Evolutionary conservation across 805 yeast species (phyloP).

Genomic region (Cyberlindnera mycetangii): DNA sequence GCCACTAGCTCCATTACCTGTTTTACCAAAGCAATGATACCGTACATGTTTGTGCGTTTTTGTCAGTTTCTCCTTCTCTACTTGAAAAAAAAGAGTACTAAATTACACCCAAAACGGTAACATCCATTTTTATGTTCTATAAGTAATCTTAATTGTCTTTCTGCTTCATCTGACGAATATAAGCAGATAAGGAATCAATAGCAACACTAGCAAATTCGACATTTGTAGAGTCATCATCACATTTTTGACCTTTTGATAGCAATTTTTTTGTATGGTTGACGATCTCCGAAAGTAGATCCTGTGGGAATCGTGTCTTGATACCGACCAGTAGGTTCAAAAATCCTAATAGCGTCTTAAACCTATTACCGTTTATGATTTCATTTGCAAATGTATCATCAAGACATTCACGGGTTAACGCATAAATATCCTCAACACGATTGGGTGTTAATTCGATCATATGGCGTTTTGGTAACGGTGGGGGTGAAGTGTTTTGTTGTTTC

Average conservation of each 20-base stretch:
- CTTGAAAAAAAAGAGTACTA: too few species aligned
- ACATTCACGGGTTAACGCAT: constrained; percentile 38
- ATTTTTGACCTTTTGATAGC: constrained; percentile 10
- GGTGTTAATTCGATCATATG: constrained; percentile 42
- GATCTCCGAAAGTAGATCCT: constrained; percentile 29
- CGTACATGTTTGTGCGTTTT: not conserved
- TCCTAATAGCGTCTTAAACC: constrained; percentile 46
- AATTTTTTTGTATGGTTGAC: constrained; percentile 28
- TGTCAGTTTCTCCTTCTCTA: too few species aligned
- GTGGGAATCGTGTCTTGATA: constrained; percentile 33
- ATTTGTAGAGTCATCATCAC: constrained; percentile 11
- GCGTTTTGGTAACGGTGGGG: constrained; percentile 42
- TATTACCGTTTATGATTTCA: constrained; percentile 24
- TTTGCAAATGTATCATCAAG: constrained; percentile 31
- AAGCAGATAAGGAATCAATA: constrained; percentile 8
- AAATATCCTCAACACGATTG: constrained; percentile 40
- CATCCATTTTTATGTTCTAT: too few species aligned
- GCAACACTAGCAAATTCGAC: constrained; percentile 16
- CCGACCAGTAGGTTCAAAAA: constrained; percentile 52
- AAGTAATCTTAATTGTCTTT: not conserved
- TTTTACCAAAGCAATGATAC: not conserved
- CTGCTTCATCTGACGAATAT: constrained; percentile 10
- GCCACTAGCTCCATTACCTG: not conserved
- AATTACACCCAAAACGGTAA: too few species aligned
- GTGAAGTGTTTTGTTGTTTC: constrained; percentile 4